Evolutionary conservation across 176 grass and related monocot species (phyloP).

Genomic region (Sorghum bicolor): Sorghum_bicolor_NCBIv3 NC_012875.2:50740001-50740500

Average conservation of each 20-base stretch:
- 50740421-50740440: constrained; percentile 70
- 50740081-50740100: too few species aligned
- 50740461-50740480: constrained; percentile 93
- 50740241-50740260: constrained; percentile 48
- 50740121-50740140: too few species aligned
- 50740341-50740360: too few species aligned
- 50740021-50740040: constrained; percentile 79
- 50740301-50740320: constrained; percentile 16
- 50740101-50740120: too few species aligned
- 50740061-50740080: constrained; percentile 82
- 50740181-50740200: constrained; percentile 50
- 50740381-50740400: constrained; percentile 57
- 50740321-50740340: too few species aligned
- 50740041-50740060: constrained; percentile 71
- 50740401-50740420: constrained; percentile 72
- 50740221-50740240: constrained; percentile 62
- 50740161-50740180: not conserved
- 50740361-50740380: constrained; percentile 34
- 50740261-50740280: constrained; percentile 69
- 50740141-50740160: not conserved
- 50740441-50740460: constrained; percentile 92
- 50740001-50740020: constrained; percentile 49
- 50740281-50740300: constrained; percentile 56
- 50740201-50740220: constrained; percentile 81
- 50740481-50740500: constrained; percentile 66